Conservation (phyloP, 2,329 filamentous ascomycete species). For the Fusarium praegraminearum region DNA sequence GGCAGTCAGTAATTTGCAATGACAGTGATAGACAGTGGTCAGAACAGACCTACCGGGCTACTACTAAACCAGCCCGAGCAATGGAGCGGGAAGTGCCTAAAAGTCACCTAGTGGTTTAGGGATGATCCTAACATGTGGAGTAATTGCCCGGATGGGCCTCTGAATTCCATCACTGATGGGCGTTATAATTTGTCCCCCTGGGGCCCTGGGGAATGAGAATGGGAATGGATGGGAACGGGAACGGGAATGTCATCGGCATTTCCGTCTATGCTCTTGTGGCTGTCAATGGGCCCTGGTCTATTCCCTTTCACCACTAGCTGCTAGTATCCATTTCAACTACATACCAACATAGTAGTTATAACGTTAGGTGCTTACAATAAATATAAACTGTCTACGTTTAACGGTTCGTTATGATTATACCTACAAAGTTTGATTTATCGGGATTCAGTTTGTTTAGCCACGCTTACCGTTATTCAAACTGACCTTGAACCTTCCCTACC, state of each 20-base stretch:
- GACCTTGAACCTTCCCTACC: background rate
- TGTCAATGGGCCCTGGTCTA: background rate
- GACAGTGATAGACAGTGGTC: background rate
- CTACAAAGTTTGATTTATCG: background rate
- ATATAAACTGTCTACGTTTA: background rate
- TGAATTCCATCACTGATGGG: background rate
- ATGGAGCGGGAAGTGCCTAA: background rate
- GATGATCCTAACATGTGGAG: constrained; percentile 19
- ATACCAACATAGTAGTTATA: background rate
- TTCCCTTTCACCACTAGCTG: background rate
- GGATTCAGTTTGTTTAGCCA: background rate
- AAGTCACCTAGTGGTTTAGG: background rate
- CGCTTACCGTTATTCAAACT: background rate
- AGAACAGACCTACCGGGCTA: background rate
- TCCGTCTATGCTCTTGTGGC: constrained; percentile 8
- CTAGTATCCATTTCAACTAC: background rate
- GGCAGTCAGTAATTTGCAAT: background rate
- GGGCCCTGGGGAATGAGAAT: background rate
- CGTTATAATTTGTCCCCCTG: background rate
- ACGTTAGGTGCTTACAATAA: background rate
- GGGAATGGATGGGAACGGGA: background rate
- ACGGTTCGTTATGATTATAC: background rate
- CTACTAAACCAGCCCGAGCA: background rate
- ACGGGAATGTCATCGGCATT: constrained; percentile 4
- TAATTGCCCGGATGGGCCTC: background rate